Base-by-base conservation (phyloP, 345 rosid species). In the Erucastrum elatum region DNA sequence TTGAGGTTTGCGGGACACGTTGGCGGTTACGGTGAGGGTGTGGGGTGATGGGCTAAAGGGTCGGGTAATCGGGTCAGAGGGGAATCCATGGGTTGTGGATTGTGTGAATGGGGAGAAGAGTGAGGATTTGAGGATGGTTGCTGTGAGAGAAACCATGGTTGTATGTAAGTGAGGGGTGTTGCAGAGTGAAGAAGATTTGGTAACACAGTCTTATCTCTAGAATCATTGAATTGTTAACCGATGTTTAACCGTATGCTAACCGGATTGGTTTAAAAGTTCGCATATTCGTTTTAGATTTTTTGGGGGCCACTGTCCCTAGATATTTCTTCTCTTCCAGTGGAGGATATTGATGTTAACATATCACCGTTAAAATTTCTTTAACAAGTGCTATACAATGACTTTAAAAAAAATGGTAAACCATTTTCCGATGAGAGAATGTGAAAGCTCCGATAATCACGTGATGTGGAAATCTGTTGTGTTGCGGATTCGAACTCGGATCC, bases 91-190 rank as follows among this genome's bases (percentile, higher is more conserved):
- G 2, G 77, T 76, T 1, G 80, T 71, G 75, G 81, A 75, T 71
- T 75, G 83, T 29, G 83, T 75, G 30, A 80, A 75, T 16, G 83
- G 77, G n/a, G 80, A 56, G 69, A 74, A 81, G 81, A 77, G 74
- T 16, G 78, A 61, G 37, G 81, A 77, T 81, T 81, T 81, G 75
- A 81, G 75, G 25, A 63, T 70, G 70, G 53, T 77, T 70, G 80
- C 21, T 6, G 80, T 70, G 68, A 77, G 81, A 77, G 81, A 77
- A 41, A 77, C 73, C 84, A 81, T 81, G 49, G 31, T 58, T 51
- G 70, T 74, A 77, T 64, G 70, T 2, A 29, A 75, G 76, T 30
- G 80, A 66, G 84, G 59, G 66, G 76, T 64, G 80, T 66, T 76
- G 77, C 77, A 76, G 83, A 80, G 59, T 66, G 17, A 51, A 16